Percentiles rank a stretch among this genome's conserved stretches.
Conservation (phyloP, 352 stramenopile genomes). For the Lagenidium giganteum region DNA sequence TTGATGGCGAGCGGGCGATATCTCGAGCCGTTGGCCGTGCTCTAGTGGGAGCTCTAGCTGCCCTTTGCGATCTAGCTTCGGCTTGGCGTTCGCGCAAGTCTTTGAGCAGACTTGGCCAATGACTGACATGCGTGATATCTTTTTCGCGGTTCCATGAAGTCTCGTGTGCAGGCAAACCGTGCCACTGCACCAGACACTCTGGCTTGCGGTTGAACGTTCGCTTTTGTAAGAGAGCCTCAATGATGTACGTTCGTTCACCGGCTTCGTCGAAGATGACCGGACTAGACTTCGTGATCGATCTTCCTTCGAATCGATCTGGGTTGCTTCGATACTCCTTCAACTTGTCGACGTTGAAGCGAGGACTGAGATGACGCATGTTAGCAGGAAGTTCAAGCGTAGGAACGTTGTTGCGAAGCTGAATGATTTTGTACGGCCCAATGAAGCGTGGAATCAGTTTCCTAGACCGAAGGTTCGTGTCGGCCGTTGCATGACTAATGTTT, state of each 20-base stretch:
- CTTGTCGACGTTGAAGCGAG: conserved; percentile 13
- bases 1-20: too few species aligned
- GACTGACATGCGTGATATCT: neutral
- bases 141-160: neutral
- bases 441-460: too few species aligned
- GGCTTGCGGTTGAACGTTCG: conserved; percentile 10
- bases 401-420: conserved; percentile 13
- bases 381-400: conserved; percentile 9
- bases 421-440: conserved; percentile 13
- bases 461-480: neutral
- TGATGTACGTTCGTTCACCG: too few species aligned
- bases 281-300: neutral
- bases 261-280: too few species aligned
- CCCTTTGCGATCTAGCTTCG: too few species aligned
- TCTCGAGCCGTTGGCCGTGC: too few species aligned
- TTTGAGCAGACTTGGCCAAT: neutral
- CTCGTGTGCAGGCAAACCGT: neutral
- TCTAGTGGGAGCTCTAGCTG: too few species aligned
- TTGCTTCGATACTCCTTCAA: neutral
- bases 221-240: conserved; percentile 6
- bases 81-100: neutral
- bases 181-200: conserved; percentile 10
- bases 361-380: conserved; percentile 3
- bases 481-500: conserved; percentile 3
- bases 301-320: neutral